Percentiles rank a stretch among this genome's conserved stretches.
phyloP scores from a whole-genome alignment of 345 rosid genomes.

The Theobroma cacao region DNA sequence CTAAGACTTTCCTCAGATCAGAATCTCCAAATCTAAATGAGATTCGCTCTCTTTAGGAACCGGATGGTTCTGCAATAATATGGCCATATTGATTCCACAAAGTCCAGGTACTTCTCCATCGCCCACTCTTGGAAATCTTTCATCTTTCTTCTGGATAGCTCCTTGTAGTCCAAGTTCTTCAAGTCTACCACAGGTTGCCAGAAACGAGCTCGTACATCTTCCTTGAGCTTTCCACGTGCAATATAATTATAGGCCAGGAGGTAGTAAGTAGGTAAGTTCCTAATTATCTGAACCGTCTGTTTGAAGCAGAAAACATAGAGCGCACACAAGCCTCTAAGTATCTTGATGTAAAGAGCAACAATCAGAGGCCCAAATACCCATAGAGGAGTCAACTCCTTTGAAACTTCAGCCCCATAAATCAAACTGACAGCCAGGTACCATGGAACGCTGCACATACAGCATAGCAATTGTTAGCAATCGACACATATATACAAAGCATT shows the following conservation, averaged over 20 bases:
- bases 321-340: conserved; percentile 57
- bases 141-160: conserved; percentile 46
- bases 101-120: conserved; percentile 71
- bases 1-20: conserved; percentile 13
- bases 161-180: conserved; percentile 65
- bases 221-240: conserved; percentile 61
- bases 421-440: conserved; percentile 57
- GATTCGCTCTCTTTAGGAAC: conserved; percentile 87
- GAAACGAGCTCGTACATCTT: conserved; percentile 38
- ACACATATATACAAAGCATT: not conserved
- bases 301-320: conserved; percentile 76
- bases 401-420: conserved; percentile 68
- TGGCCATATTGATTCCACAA: conserved; percentile 90
- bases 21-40: conserved; percentile 38
- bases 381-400: conserved; percentile 77
- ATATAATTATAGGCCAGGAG: conserved; percentile 47
- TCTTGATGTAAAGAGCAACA: conserved; percentile 61
- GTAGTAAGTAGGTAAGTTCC: conserved; percentile 60
- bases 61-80: conserved; percentile 89
- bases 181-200: conserved; percentile 56
- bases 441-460: conserved; percentile 56
- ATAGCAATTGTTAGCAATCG: conserved; percentile 17
- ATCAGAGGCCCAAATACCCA: conserved; percentile 84
- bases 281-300: conserved; percentile 49
- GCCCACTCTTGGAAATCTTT: conserved; percentile 59